Evolutionary conservation across 352 stramenopile genomes (phyloP).

Genomic region (Peronospora destructor): DNA sequence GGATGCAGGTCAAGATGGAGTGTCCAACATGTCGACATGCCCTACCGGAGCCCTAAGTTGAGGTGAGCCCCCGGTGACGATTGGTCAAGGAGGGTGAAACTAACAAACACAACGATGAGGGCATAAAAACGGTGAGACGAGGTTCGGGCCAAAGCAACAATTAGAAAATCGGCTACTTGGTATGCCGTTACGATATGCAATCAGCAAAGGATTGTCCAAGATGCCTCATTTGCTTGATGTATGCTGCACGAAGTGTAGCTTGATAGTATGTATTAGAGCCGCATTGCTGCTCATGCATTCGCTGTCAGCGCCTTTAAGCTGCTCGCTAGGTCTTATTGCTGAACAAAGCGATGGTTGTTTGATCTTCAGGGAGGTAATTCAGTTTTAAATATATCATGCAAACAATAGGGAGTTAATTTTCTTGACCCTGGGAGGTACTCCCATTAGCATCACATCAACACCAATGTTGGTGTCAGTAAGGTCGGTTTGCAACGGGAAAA

Average conservation of each 20-base stretch:
- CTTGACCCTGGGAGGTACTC: no score
- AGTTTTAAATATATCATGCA: no score
- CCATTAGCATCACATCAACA: no score
- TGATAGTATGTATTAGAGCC: constrained; percentile 2
- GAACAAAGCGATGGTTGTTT: no score
- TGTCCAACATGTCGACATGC: constrained; percentile 91
- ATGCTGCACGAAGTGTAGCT: background rate
- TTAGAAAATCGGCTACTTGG: constrained; percentile 6
- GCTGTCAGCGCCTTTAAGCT: background rate
- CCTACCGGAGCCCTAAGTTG: constrained; percentile 76
- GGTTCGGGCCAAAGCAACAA: constrained; percentile 1
- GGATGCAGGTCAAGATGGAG: constrained; percentile 98
- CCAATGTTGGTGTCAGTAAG: no score
- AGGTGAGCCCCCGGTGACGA: constrained; percentile 15
- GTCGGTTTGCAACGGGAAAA: no score
- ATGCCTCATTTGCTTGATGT: constrained; percentile 4
- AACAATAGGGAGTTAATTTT: no score
- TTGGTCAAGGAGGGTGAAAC: constrained; percentile 21
- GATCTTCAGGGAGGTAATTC: no score
- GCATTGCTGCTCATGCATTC: constrained; percentile 13
- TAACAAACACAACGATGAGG: constrained; percentile 16
- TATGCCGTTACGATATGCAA: constrained; percentile 14
- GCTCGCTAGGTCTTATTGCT: no score
- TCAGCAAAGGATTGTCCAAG: constrained; percentile 10
- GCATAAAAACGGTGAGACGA: constrained; percentile 20